These are phyloP conservation scores for Aspergillus glaucus DNA, from an alignment of 2,329 filamentous ascomycete genomes.

Conservation along the genomic window DNA sequence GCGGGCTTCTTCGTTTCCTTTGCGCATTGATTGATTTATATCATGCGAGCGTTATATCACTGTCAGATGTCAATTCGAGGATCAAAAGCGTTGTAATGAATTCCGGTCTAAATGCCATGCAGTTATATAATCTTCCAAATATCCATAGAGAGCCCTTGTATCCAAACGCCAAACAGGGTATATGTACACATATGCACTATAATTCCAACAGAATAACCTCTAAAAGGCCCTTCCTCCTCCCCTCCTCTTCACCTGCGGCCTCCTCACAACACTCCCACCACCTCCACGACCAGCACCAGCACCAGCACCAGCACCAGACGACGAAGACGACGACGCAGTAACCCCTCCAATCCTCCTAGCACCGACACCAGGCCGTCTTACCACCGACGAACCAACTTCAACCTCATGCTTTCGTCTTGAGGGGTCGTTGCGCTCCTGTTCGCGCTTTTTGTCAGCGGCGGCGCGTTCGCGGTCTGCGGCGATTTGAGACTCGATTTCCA, in stretches of 20 bases:
- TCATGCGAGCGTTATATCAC: neutral
- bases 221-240: constrained; percentile 33
- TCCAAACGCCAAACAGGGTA: neutral
- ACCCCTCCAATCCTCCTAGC: constrained; percentile 25
- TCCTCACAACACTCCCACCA: constrained; percentile 35
- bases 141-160: neutral
- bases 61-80: neutral
- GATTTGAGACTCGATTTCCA: constrained; percentile 92
- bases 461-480: constrained; percentile 67
- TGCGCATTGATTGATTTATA: neutral
- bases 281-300: constrained; percentile 10
- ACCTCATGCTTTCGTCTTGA: constrained; percentile 30
- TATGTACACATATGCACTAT: constrained; percentile 3
- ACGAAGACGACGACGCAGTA: constrained; percentile 23
- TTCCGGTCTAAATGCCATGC: too few relatives aligned
- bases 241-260: constrained; percentile 28
- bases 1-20: neutral
- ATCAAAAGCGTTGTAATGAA: neutral
- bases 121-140: too few relatives aligned
- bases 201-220: constrained; percentile 8
- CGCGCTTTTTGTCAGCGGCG: constrained; percentile 34
- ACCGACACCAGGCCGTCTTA: constrained; percentile 27
- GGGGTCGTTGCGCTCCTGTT: constrained; percentile 31
- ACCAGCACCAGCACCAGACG: constrained; percentile 10
- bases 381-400: constrained; percentile 28